Evolutionary conservation across 495 filamentous ascomycete species (phyloP), one percentile per base, ranked within the genome.

Genomic region (Astrothelium macrocarpum): DNA sequence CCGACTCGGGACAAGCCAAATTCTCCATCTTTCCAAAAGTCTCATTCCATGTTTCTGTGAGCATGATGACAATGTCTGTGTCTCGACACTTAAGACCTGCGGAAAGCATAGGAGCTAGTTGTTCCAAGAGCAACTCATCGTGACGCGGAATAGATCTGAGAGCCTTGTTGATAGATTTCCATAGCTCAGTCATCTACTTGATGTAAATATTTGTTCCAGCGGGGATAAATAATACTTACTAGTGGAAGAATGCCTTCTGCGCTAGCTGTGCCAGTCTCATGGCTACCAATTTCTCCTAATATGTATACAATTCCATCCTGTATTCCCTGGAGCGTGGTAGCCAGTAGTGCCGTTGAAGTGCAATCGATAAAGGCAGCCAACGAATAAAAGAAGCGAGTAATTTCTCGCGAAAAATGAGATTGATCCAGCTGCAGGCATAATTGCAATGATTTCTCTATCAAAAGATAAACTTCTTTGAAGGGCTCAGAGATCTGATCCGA

Each of bases 251-350:
- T 5, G 31, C 39, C 39, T 18, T 45, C 23, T 3, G n/a, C 60
- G 5, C 18, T 53, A 46, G n/a, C n/a, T n/a, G n/a, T n/a, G n/a
- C n/a, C n/a, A n/a, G n/a, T 25, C 31, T 16, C 34, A 12, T n/a
- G 67, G 65, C 39, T 74, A 69, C 16, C 75, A 1, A 67, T 53
- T 66, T 91, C 88, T 60, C 77, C 74, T 34, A 90, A 72, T 86
- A 87, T 91, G 5, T 76, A 64, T 2, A 77, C 68, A 34, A 90
- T 67, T 1, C 85, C 85, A 39, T 77, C 72, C 69, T 90, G 87
- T n/a, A 85, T 68, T 43, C 77, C 78, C 10, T 75, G 69, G n/a
- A 88, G 68, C 18, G 79, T 70, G 3, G 65, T 61, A 9, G 64
- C 66, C 1, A 74, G 64, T 20, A 75, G 67, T 2, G 69, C 66